Base-by-base conservation (phyloP, 1,139 yeast genomes). In the Wickerhamomyces sp. region DNA sequence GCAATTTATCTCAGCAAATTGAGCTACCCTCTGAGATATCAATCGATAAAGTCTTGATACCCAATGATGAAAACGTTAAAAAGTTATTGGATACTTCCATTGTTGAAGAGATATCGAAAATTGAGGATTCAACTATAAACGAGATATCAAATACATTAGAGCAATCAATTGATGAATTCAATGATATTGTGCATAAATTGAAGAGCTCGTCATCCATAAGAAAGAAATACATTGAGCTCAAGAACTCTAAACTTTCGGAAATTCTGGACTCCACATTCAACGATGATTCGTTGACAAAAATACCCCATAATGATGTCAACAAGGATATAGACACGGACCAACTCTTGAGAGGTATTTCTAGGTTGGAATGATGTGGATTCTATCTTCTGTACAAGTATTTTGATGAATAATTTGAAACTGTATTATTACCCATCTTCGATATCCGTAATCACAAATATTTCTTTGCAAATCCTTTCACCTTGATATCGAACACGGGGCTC, bases 401-500 rank as follows among this genome's bases (percentile, higher is more conserved):
- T n/a, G n/a, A n/a, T n/a, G n/a, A n/a, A n/a, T n/a, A n/a, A n/a
- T n/a, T n/a, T n/a, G n/a, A n/a, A n/a, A n/a, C n/a, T n/a, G n/a
- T n/a, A n/a, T n/a, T n/a, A n/a, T n/a, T n/a, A n/a, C n/a, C n/a
- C n/a, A n/a, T n/a, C n/a, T n/a, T n/a, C n/a, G n/a, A n/a, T n/a
- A n/a, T n/a, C n/a, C n/a, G n/a, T 15, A 26, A n/a, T 37, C 35
- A 48, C 29, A 89, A 62, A 57, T 88, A 86, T 62, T 86, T 87
- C 50, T 78, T 75, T 4, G 95, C 95, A 41, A 84, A 58, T 25
- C 70, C 61, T 52, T 81, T 76, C 29, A 91, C 82, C 49, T 79
- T 76, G 42, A 75, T 59, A 59, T 91, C 96, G 58, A 91, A 91
- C 18, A 72, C 77, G 0, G 83, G 78, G 31, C 85, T 78, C 21